phyloP scores from a whole-genome alignment of 2,329 filamentous ascomycete species.

The Exophiala sp. region DNA sequence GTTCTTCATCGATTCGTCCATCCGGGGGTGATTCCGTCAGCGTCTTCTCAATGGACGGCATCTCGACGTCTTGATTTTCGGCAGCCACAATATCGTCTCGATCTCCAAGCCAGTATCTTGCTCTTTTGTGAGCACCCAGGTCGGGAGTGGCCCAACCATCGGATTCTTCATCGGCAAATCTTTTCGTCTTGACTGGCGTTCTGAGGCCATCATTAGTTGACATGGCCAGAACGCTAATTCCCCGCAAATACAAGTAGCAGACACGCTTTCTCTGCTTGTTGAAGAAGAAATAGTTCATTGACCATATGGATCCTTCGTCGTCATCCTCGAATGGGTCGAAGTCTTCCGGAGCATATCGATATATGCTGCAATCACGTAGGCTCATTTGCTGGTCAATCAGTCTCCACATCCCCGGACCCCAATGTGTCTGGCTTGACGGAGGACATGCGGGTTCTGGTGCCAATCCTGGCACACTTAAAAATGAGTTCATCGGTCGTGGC shows the following conservation, averaged over 20 bases:
- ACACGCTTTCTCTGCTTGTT: constrained; percentile 89
- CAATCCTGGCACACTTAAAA: constrained; percentile 22
- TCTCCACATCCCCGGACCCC: constrained; percentile 89
- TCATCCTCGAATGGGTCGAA: constrained; percentile 83
- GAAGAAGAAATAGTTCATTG: constrained; percentile 95
- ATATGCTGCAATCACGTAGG: constrained; percentile 81
- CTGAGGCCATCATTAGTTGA: constrained; percentile 53
- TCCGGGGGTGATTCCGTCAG: constrained; percentile 8
- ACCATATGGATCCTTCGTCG: constrained; percentile 92
- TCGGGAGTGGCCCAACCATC: constrained; percentile 50
- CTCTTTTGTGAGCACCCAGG: constrained; percentile 70
- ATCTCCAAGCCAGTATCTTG: constrained; percentile 83
- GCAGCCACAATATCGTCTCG: constrained; percentile 45
- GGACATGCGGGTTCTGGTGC: constrained; percentile 41
- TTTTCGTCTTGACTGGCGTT: constrained; percentile 44
- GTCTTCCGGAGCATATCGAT: constrained; percentile 82
- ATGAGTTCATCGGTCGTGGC: constrained; percentile 52
- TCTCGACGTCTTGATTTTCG: constrained; percentile 45
- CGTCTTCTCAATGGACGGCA: constrained; percentile 24
- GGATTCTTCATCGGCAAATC: constrained; percentile 42
- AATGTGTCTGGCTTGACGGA: constrained; percentile 51
- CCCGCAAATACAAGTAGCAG: constrained; percentile 87
- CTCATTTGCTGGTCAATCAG: constrained; percentile 93
- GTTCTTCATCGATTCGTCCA: constrained; percentile 26
- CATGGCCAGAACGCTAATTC: constrained; percentile 69